Percentiles rank a stretch among this genome's conserved stretches.
Conservation (phyloP, 1,139 yeast species). For the Komagataea norvegica region DNA sequence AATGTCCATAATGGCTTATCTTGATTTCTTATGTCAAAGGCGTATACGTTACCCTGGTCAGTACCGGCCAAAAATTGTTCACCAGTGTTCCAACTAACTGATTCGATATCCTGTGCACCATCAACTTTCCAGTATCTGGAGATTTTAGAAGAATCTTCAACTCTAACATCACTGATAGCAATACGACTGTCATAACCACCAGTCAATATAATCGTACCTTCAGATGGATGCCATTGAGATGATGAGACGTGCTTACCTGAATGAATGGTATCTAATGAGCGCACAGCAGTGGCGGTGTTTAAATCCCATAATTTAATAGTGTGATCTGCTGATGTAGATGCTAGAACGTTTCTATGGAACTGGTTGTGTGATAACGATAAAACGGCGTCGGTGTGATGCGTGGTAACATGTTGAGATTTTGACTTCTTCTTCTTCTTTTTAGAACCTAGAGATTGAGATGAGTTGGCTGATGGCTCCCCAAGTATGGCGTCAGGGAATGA, state of each 20-base stretch:
- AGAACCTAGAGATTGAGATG: slow-evolving; percentile 35
- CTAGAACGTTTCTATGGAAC: slow-evolving; percentile 77
- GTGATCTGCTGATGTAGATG: slow-evolving; percentile 92
- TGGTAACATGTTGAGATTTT: slow-evolving; percentile 52
- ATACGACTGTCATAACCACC: slow-evolving; percentile 90
- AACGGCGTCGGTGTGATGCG: slow-evolving; percentile 93
- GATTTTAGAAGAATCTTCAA: slow-evolving; percentile 55
- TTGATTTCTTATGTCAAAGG: slow-evolving; percentile 74
- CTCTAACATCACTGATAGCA: slow-evolving; percentile 80
- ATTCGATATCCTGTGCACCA: slow-evolving; percentile 77
- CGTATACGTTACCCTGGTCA: slow-evolving; percentile 84
- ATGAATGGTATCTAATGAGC: slow-evolving; percentile 49
- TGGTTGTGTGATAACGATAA: slow-evolving; percentile 81
- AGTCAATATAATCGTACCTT: slow-evolving; percentile 73
- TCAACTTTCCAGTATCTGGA: slow-evolving; percentile 58
- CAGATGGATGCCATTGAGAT: slow-evolving; percentile 78
- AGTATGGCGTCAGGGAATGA: slow-evolving; percentile 92
- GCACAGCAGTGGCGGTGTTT: slow-evolving; percentile 66
- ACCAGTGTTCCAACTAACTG: slow-evolving; percentile 66
- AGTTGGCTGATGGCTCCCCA: slow-evolving; percentile 65
- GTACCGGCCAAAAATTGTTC: slow-evolving; percentile 83
- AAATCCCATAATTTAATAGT: slow-evolving; percentile 96
- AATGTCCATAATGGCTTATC: slow-evolving; percentile 84
- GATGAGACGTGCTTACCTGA: slow-evolving; percentile 72
- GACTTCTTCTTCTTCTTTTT: slow-evolving; percentile 40